A percentile compares a stretch with the other conserved stretches of the same genome.
Conservation (phyloP, 2,329 filamentous ascomycete species). For the Cordyceps farinosa region DNA sequence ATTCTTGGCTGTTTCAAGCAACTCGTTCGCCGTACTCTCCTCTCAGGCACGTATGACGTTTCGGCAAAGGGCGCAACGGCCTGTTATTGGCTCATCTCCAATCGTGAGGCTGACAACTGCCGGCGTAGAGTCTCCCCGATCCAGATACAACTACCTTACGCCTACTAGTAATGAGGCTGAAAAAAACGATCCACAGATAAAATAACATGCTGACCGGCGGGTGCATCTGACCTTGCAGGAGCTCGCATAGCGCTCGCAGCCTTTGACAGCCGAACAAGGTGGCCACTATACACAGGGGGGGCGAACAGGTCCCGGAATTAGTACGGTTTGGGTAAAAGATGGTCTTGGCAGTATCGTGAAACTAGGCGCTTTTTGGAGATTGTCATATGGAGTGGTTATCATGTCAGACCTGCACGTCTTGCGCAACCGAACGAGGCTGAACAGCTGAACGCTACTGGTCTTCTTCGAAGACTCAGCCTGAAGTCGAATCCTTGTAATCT, state of each 20-base stretch:
- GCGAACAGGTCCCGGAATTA: neutral
- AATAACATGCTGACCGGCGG: constrained; percentile 1
- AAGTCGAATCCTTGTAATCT: neutral
- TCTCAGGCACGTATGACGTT: neutral
- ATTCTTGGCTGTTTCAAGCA: neutral
- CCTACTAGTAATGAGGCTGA: constrained; percentile 7
- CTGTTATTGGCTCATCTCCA: neutral
- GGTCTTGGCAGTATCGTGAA: neutral
- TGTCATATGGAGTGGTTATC: neutral
- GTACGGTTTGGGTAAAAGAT: neutral
- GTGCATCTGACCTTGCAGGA: constrained; percentile 7
- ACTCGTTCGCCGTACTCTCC: neutral
- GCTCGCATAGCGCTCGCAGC: neutral
- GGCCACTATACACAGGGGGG: neutral
- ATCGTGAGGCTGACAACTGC: neutral
- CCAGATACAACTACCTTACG: neutral
- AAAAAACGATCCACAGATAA: neutral
- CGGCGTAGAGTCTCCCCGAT: constrained; percentile 8
- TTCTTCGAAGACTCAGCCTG: neutral
- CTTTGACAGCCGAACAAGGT: neutral
- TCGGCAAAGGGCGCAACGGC: too few relatives aligned
- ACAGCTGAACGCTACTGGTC: constrained; percentile 1
- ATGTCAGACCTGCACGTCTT: constrained; percentile 3
- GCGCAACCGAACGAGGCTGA: neutral
- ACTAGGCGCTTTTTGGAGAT: neutral